These are phyloP conservation scores for Rutstroemia sp. DNA, from an alignment of 2,329 filamentous ascomycete species.

Conservation along the genomic window DNA sequence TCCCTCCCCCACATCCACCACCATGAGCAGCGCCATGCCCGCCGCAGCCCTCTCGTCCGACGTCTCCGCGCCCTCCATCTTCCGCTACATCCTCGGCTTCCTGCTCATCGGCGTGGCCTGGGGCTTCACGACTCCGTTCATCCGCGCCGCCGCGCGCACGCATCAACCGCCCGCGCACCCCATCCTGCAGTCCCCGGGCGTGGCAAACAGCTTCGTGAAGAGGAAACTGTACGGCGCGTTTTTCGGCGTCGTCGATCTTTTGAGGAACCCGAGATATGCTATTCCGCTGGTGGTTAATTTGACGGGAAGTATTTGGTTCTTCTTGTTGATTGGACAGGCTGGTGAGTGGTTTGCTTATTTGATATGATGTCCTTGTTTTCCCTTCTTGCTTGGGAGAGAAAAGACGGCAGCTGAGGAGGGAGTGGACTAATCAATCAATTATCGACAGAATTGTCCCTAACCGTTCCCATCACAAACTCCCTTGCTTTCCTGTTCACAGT, in stretches of 20 bases:
- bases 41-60: background rate
- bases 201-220: conserved; percentile 53
- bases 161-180: conserved; percentile 59
- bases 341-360: conserved; percentile 45
- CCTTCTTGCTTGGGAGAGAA: background rate
- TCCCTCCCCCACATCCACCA: conserved; percentile 4
- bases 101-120: conserved; percentile 85
- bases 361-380: background rate
- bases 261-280: conserved; percentile 77
- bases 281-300: conserved; percentile 80
- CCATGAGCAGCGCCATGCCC: background rate
- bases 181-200: conserved; percentile 42
- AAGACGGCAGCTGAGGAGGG: background rate
- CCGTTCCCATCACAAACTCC: conserved; percentile 91
- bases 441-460: conserved; percentile 77
- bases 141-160: conserved; percentile 73
- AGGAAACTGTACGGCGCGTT: conserved; percentile 56
- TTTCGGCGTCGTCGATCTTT: conserved; percentile 70
- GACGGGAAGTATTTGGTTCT: conserved; percentile 95
- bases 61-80: conserved; percentile 38
- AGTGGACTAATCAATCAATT: background rate
- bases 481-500: conserved; percentile 95
- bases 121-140: conserved; percentile 90
- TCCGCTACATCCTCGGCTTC: conserved; percentile 86
- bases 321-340: conserved; percentile 84